Percentiles rank a stretch among this genome's conserved stretches.
Evolutionary conservation across 1,284 basidiomycete genomes (phyloP).

Genomic region (Trichosporon ovoides): DNA sequence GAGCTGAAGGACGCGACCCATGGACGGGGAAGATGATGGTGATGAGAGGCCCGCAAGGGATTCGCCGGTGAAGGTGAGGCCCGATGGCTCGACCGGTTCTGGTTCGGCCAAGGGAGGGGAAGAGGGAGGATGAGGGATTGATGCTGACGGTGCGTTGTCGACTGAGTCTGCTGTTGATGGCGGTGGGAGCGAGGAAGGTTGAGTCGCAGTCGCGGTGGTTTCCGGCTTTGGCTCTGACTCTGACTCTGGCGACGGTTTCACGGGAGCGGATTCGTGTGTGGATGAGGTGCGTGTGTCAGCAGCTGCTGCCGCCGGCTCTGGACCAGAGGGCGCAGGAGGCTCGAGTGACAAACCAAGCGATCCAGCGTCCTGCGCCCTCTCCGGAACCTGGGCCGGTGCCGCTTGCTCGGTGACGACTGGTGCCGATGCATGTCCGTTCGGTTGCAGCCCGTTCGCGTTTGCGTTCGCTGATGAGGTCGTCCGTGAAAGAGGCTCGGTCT

Average conservation of each 20-base stretch:
- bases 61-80: constrained; percentile 17
- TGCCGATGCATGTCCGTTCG: constrained; percentile 1
- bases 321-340: constrained; percentile 3
- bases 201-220: neutral
- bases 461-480: neutral
- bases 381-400: constrained; percentile 5
- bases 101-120: neutral
- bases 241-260: neutral
- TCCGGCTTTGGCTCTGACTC: neutral
- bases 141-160: neutral
- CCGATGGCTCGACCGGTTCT: neutral
- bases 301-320: neutral
- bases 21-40: neutral
- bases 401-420: neutral
- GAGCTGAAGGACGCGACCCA: neutral
- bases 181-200: neutral
- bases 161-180: too few relatives aligned
- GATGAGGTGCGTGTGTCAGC: neutral
- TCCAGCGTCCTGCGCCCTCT: constrained; percentile 4
- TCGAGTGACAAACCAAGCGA: constrained; percentile 21
- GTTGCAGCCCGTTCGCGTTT: constrained; percentile 5
- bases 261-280: neutral
- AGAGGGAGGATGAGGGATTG: neutral
- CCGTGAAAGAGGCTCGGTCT: constrained; percentile 1
- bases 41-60: constrained; percentile 10